Base-by-base conservation (phyloP, 495 filamentous ascomycete genomes). In the Lophiostoma macrostomum region DNA sequence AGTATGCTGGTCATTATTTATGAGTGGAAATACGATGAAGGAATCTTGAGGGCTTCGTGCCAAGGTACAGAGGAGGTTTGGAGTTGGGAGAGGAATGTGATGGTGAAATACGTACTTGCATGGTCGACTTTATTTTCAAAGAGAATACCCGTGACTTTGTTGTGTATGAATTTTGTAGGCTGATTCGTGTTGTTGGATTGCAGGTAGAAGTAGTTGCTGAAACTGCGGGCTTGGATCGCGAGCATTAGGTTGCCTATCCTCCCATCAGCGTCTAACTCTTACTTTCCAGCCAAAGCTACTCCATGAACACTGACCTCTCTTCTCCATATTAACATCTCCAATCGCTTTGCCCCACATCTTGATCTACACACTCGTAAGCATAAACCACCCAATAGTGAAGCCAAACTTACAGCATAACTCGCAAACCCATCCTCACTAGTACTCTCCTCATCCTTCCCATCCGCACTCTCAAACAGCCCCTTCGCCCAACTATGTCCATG, bases 71-170 rank as follows among this genome's bases (percentile, higher is more conserved):
- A 25, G 23, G 43, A 23, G 20, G 30, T 3, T 34, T 13, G 43
- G 11, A 31, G 18, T 28, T 18, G 38, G 18, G 24, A 38, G 25
- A 16, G 23, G 22, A 45, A 44, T n/a, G n/a, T n/a, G 36, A 36
- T 7, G 35, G 28, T 31, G 43, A 22, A n/a, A 16, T 19, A 32
- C 50, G 3, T 38, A 56, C 44, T 97, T 3, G 85, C 85, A 68
- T 96, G 90, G 67, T 97, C 87, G 29, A 90, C 79, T 69, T 98
- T 98, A 70, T 96, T 96, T 67, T 98, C 93, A 65, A 96, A 98
- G 5, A 96, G 68, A 41, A 97, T 96, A 12, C 94, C 93, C 3
- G 87, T 83, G 11, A 87, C 90, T 66, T 84, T 90, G 72, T 98
- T 96, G 8, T 70, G 76, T 32, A 86, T 81, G 57, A 95, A 96